Conservation (phyloP, 202 grass and related monocot species). For the Bolboschoenoplectus hybrid region DNA sequence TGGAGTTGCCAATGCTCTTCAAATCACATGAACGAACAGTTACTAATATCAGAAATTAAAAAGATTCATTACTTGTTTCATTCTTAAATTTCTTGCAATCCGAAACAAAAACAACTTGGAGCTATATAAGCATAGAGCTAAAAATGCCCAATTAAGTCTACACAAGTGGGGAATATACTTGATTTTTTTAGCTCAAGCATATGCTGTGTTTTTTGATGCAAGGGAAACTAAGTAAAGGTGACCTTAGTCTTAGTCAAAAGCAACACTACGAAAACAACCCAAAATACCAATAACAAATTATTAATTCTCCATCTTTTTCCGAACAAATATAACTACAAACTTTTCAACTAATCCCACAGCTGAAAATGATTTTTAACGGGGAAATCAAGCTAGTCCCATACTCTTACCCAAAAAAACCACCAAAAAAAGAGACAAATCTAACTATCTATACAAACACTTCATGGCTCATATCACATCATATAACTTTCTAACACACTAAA, state of each 20-base stretch:
- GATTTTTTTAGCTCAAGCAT: background rate
- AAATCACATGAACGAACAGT: too few species aligned
- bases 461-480: constrained; percentile 29
- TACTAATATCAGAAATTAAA: background rate
- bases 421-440: constrained; percentile 27
- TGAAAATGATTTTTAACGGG: constrained; percentile 32
- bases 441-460: constrained; percentile 45
- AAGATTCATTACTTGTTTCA: too few species aligned
- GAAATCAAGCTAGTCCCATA: constrained; percentile 26
- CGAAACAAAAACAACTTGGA: background rate
- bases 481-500: constrained; percentile 18
- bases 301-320: constrained; percentile 38
- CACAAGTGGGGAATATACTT: too few species aligned
- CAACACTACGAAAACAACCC: background rate
- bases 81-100: background rate
- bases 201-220: too few species aligned
- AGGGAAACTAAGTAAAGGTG: background rate
- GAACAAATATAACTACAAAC: constrained; percentile 34
- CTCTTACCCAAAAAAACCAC: constrained; percentile 12
- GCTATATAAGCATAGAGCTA: background rate
- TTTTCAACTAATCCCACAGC: constrained; percentile 31
- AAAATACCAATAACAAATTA: constrained; percentile 31
- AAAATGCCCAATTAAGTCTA: background rate
- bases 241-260: background rate
- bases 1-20: background rate